Base-by-base conservation (phyloP, 108 stramenopile genomes). In the Nannochloropsis salina region DNA sequence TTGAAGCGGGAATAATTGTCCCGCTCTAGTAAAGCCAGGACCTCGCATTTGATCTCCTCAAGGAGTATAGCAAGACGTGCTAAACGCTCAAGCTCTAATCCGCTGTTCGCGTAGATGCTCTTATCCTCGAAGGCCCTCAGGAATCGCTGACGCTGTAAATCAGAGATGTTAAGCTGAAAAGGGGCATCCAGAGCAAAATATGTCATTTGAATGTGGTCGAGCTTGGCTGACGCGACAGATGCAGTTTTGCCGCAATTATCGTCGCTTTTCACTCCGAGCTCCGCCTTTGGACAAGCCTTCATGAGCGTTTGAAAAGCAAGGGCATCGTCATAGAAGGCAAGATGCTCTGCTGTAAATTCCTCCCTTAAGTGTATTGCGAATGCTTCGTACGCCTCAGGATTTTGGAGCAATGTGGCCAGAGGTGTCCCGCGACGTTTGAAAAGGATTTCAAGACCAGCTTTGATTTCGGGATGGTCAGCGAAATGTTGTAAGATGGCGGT, bases 391-490 rank as follows among this genome's bases (percentile, higher is more conserved):
- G 61, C 61, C 20, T 74, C 61, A n/a, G 61, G 61, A 6, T n/a
- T n/a, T 6, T 4, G 3, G 8, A 74, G 61, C 6, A 74, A n/a
- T 6, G 61, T 74, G 15, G 61, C 61, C 61, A 74, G n/a, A 74
- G 61, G 61, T 15, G 61, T 74, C 20, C 61, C 61, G 4, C 61
- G 61, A 15, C 61, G 61, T 74, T 74, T 74, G 61, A 74, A 74
- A 4, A 74, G 61, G 61, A 74, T 2, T n/a, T 74, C 61, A n/a
- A 74, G 61, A 74, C 20, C n/a, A 74, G 61, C 61, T n/a, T 74
- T 74, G 61, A 74, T n/a, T n/a, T 74, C 61, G 4, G 61, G 61
- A 74, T 74, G 61, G n/a, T 74, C 61, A n/a, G 61, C 61, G n/a
- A 74, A 74, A 8, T 74, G 61, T n/a, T 74, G 61, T n/a, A n/a